Evolutionary conservation across 495 filamentous ascomycete genomes (phyloP), one percentile per base, ranked within the genome.

Genomic region (Talaromyces thailandensis): DNA sequence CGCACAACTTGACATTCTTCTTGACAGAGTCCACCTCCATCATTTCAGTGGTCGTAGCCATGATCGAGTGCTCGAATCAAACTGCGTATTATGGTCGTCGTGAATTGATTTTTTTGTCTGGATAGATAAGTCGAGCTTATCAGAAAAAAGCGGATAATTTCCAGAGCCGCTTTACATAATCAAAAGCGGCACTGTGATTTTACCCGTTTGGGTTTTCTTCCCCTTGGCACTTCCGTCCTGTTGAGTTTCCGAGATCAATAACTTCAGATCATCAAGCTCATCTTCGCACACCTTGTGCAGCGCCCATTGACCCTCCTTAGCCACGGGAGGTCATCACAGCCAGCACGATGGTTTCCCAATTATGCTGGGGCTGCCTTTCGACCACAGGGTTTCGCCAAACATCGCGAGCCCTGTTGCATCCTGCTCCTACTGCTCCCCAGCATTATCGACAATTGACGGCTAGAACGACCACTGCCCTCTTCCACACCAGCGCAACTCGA

Each of bases 351-450:
- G 85, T 83, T 71, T 86, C 84, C 64, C 74, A 83, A 58, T 83
- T 79, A 65, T 87, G 87, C 78, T 84, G 85, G 81, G 79, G 84
- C 75, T 89, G 86, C 74, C 81, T 91, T 63, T 77, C 81, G 63
- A 55, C 51, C 35, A 35, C 26, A 14, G 71, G 70, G 68, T 73
- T 80, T 62, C 75, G 75, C 23, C 66, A 66, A 71, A 81, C 76
- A 75, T 81, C 73, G 78, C 82, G 70, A 70, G 70, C 69, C 62
- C 68, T 69, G 59, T 70, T 61, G 59, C 59, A 25, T 26, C 58
- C 32, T 68, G 66, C 60, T 28, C 61, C 72, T 71, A 64, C 67
- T 71, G 35, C 52, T 65, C 68, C 71, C 63, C 68, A 67, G 63
- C 74, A 66, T 68, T 73, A 61, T 60, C 70, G 62, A 64, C 70